Evolutionary conservation across 163 green algal genomes (phyloP), one percentile per base, ranked within the genome.

Genomic region (Coccomyxa subellipsoidea): DNA sequence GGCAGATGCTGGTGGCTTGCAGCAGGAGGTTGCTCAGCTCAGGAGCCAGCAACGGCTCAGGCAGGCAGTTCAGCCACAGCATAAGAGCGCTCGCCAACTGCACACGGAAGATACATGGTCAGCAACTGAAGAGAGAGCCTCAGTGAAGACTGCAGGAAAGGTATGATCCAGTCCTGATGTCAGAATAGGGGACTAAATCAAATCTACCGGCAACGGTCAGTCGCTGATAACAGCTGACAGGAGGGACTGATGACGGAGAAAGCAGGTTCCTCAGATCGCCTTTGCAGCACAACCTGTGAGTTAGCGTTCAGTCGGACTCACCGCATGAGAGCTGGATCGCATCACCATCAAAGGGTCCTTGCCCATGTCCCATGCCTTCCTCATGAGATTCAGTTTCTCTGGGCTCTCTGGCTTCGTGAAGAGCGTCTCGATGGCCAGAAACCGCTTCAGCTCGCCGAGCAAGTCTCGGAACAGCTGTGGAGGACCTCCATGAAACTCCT

Each of bases 51-150:
- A 85, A 9, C 8, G 76, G 76, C 32, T 85, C 81, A 7, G 76
- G 81, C 2, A 85, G 38, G 27, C 66, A 75, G 7, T n/a, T 31
- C 10, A 85, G 59, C 81, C 81, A 85, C 4, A 47, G 54, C 40
- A 73, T 75, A 1, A 85, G 38, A 36, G 80, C 29, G 21, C 76
- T 76, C 40, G 81, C 81, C 38, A 85, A 34, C 81, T 85, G 76
- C 66, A 35, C 8, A 2, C 3, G 75, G 2, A 29, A 7, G n/a
- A 75, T 12, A 66, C 18, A 54, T 75, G 18, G 8, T 75, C 66
- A 77, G 70, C 4, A 38, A 77, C 4, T 25, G 32, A 38, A 9
- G 9, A 38, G 47, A 59, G 21, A 18, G n/a, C n/a, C n/a, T n/a
- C n/a, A n/a, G n/a, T n/a, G n/a, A n/a, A n/a, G n/a, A n/a, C n/a